A percentile compares a stretch with the other conserved stretches of the same genome.
phyloP scores from a whole-genome alignment of 176 grass and related monocot genomes.

The bread wheat (Triticum aestivum) region DNA sequence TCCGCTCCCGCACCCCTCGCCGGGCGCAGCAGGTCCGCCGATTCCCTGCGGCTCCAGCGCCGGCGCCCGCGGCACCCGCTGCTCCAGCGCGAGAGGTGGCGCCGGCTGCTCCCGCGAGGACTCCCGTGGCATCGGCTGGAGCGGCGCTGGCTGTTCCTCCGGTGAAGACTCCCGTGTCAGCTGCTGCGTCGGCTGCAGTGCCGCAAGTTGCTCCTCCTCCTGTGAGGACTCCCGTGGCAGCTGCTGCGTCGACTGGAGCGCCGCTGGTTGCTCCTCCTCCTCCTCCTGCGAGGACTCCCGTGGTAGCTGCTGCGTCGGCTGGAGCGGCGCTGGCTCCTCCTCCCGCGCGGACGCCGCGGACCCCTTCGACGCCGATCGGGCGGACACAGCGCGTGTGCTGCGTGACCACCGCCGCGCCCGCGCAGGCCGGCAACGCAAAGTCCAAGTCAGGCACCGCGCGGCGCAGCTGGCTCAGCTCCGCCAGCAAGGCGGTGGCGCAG shows the following conservation, averaged over 20 bases:
- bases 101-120: neutral
- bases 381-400: conserved; percentile 40
- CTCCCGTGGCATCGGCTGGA: neutral
- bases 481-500: conserved; percentile 24
- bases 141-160: neutral
- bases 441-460: conserved; percentile 10
- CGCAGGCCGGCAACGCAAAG: conserved; percentile 24
- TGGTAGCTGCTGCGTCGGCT: neutral
- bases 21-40: conserved; percentile 40
- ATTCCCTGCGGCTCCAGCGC: neutral
- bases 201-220: neutral
- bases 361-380: conserved; percentile 37
- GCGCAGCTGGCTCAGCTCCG: conserved; percentile 43
- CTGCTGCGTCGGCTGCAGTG: neutral
- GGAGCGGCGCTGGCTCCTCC: neutral
- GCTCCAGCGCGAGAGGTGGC: neutral
- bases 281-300: neutral
- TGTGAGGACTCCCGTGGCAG: conserved; percentile 2
- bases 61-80: neutral
- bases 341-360: conserved; percentile 21
- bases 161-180: neutral
- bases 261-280: neutral
- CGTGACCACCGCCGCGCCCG: neutral
- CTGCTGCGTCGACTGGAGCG: neutral
- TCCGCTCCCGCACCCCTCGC: conserved; percentile 38